Evolutionary conservation across 2,329 filamentous ascomycete species (phyloP).

Genomic region (Xylaria sp.): DNA sequence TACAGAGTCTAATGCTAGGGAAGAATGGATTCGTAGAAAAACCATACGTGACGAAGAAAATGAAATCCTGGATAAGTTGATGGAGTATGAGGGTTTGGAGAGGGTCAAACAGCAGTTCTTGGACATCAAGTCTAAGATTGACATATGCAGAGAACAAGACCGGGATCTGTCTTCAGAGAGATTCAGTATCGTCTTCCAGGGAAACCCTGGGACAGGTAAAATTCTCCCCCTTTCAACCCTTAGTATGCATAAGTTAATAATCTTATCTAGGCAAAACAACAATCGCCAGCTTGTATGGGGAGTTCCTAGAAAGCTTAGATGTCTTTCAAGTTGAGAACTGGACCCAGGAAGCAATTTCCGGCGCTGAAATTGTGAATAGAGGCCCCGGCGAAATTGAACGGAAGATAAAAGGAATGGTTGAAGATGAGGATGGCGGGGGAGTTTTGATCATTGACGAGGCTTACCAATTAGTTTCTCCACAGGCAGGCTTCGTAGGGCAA

Average conservation of each 20-base stretch:
- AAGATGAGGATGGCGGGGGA: neutral
- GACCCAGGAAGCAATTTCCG: neutral
- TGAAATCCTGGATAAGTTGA: neutral
- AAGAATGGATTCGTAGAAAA: neutral
- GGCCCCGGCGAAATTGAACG: neutral
- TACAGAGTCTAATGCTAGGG: neutral
- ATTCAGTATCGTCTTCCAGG: neutral
- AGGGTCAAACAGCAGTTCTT: neutral
- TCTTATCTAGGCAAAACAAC: neutral
- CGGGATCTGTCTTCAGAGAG: neutral
- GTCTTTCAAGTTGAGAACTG: neutral
- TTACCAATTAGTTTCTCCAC: neutral
- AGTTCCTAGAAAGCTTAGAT: neutral
- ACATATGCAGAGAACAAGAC: neutral
- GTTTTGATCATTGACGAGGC: slow-evolving; percentile 8
- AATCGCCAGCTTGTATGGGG: neutral
- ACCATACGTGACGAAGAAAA: neutral
- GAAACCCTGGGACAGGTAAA: slow-evolving; percentile 13
- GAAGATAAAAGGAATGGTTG: neutral
- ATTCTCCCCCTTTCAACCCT: neutral
- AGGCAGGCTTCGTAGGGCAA: neutral
- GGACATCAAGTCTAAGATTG: neutral
- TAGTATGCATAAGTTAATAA: neutral
- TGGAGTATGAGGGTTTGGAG: neutral
- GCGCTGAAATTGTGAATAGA: neutral